These are phyloP conservation scores for Colletotrichum sojae DNA, from an alignment of 2,329 filamentous ascomycete species.

Conservation along the genomic window DNA sequence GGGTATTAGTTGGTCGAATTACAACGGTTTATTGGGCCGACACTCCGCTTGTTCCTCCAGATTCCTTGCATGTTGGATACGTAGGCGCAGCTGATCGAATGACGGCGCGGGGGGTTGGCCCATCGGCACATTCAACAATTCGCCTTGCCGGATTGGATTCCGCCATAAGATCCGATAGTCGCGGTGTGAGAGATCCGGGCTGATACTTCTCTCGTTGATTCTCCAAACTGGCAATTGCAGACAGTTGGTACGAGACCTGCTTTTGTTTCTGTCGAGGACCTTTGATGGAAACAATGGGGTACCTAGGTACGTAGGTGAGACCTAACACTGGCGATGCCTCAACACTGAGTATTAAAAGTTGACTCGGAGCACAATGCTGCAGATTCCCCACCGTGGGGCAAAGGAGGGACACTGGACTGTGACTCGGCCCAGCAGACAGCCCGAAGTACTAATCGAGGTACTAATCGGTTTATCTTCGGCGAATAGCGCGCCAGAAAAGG, in stretches of 20 bases:
- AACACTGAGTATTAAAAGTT: too few species aligned
- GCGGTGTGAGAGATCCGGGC: too few species aligned
- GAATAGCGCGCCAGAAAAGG: background rate
- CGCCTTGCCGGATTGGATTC: background rate
- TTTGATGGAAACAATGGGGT: too few species aligned
- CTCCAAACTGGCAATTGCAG: too few species aligned
- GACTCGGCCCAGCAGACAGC: constrained; percentile 14
- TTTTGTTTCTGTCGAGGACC: too few species aligned
- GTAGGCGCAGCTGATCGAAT: background rate
- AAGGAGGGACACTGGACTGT: background rate
- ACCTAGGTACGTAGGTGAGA: too few species aligned
- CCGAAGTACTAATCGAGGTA: background rate
- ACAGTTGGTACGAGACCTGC: too few species aligned
- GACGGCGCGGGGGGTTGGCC: background rate
- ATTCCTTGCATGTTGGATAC: background rate
- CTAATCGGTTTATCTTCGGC: constrained; percentile 10
- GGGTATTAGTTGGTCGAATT: background rate
- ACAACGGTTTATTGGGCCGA: constrained; percentile 23
- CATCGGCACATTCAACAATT: background rate
- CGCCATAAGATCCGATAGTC: background rate
- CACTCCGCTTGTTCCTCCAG: background rate
- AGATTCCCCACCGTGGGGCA: too few species aligned
- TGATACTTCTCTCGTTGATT: too few species aligned
- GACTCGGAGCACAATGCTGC: too few species aligned
- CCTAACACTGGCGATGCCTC: too few species aligned